A percentile compares a stretch with the other conserved stretches of the same genome.
These are phyloP conservation scores for Mycena amicta DNA, from an alignment of 768 basidiomycete species.

Conservation along the genomic window DNA sequence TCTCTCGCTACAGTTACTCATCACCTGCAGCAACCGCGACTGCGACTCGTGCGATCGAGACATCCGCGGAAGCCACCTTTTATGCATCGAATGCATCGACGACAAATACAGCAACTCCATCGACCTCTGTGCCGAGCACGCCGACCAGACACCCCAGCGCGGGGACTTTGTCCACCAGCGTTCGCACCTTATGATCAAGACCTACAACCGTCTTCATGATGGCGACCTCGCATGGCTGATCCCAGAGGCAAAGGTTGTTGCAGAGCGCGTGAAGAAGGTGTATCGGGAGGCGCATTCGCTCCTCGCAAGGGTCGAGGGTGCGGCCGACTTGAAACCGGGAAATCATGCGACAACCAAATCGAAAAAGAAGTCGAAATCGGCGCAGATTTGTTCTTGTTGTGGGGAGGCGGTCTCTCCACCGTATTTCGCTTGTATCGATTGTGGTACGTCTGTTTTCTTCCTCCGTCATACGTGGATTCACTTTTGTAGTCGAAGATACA, in stretches of 20 bases:
- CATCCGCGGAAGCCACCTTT: neutral
- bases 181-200: conserved; percentile 14
- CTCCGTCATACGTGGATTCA: neutral
- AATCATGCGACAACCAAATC: neutral
- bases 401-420: conserved; percentile 4
- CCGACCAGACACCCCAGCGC: conserved; percentile 6
- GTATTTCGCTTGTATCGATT: conserved; percentile 14
- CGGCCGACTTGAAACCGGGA: neutral
- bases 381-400: conserved; percentile 9
- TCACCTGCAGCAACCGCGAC: neutral
- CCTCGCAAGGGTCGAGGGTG: conserved; percentile 4
- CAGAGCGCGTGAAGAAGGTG: conserved; percentile 7
- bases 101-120: neutral
- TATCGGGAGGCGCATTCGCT: neutral
- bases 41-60: conserved; percentile 12
- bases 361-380: neutral
- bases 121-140: neutral
- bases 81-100: conserved; percentile 21
- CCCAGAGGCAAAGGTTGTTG: conserved; percentile 13
- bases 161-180: conserved; percentile 5
- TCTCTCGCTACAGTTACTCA: neutral
- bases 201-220: conserved; percentile 12
- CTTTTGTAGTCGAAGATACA: neutral
- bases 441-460: conserved; percentile 7
- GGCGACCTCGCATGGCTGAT: conserved; percentile 13